A percentile compares a stretch with the other conserved stretches of the same genome.
Conservation (phyloP, 2,329 filamentous ascomycete genomes). For the Cordyceps javanica region DNA sequence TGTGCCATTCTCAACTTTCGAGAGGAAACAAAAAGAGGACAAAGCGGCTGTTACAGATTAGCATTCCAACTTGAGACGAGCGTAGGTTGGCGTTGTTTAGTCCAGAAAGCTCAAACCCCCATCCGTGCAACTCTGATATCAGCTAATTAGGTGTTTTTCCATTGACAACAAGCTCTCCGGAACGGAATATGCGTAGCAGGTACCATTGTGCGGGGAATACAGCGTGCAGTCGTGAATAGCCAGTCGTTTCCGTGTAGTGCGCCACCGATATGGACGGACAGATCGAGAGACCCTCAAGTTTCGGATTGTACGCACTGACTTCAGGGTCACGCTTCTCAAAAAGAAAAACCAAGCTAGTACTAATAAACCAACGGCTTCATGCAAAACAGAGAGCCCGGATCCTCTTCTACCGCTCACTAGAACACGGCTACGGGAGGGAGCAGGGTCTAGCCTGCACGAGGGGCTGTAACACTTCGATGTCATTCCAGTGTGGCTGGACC, state of each 20-base stretch:
- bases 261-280: not conserved
- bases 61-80: not conserved
- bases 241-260: conserved; percentile 1
- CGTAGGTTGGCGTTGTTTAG: not conserved
- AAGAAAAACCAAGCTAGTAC: not conserved
- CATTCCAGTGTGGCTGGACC: too few species aligned
- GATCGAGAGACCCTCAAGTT: not conserved
- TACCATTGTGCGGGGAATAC: not conserved
- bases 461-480: too few species aligned
- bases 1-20: not conserved
- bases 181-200: not conserved
- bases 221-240: not conserved
- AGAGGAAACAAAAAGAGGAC: not conserved
- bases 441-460: too few species aligned
- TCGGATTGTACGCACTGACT: not conserved
- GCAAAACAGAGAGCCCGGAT: not conserved
- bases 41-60: conserved; percentile 5
- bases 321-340: not conserved
- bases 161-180: too few species aligned
- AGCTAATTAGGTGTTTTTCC: not conserved
- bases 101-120: not conserved
- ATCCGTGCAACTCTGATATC: not conserved
- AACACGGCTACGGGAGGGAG: not conserved
- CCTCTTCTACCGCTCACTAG: not conserved
- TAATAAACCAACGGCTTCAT: not conserved